These are phyloP conservation scores for Amanita subjunquillea DNA, from an alignment of 768 basidiomycete species.

Conservation along the genomic window DNA sequence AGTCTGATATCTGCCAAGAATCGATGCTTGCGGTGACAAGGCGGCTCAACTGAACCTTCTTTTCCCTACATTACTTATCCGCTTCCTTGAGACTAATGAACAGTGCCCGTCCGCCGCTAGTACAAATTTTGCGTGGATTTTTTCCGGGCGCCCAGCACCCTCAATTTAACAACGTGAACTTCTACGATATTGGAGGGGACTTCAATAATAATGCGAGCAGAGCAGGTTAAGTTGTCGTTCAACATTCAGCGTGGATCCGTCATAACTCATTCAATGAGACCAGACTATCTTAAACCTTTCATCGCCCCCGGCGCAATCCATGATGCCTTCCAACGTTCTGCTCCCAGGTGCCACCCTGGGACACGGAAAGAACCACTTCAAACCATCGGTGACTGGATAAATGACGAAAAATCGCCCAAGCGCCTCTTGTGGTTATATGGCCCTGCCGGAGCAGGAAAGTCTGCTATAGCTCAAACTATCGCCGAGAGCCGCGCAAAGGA, in stretches of 20 bases:
- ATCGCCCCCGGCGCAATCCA: background rate
- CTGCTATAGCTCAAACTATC: too few relatives aligned
- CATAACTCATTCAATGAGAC: background rate
- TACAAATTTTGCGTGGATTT: too few relatives aligned
- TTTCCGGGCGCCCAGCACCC: too few relatives aligned
- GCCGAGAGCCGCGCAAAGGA: background rate
- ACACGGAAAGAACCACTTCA: background rate
- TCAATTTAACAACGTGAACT: background rate
- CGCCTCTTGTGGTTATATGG: background rate
- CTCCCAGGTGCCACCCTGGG: background rate
- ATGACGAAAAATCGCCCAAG: background rate
- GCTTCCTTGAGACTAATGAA: too few relatives aligned
- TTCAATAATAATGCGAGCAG: background rate
- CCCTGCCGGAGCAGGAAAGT: background rate
- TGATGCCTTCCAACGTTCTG: background rate
- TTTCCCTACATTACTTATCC: too few relatives aligned
- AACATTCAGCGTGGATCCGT: background rate
- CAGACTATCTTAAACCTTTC: background rate
- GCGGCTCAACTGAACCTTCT: too few relatives aligned
- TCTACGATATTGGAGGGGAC: background rate
- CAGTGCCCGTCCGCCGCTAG: too few relatives aligned
- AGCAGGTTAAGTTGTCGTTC: background rate
- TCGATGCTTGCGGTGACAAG: too few relatives aligned
- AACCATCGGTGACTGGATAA: background rate
- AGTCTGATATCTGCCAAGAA: too few relatives aligned